These are phyloP conservation scores for Mortierella sp. DNA, from an alignment of 371 early-diverging fungal genomes.

Conservation along the genomic window DNA sequence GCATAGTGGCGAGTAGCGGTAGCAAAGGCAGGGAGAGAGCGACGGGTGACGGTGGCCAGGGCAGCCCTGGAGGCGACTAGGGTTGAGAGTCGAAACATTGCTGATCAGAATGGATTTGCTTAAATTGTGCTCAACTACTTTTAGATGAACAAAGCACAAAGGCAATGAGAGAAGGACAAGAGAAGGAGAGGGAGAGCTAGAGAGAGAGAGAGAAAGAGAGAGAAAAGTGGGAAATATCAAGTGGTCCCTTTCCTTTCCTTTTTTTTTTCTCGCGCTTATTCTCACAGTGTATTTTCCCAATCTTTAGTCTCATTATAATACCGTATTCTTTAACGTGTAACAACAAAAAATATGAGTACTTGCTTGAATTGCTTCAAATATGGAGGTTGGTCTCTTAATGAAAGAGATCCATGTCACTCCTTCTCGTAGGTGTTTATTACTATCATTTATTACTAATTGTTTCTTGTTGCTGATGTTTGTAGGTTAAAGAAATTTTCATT, in stretches of 20 bases:
- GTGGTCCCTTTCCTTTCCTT: background rate
- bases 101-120: conserved; percentile 7
- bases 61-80: conserved; percentile 51
- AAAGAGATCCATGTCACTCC: no score
- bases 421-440: no score
- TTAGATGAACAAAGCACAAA: conserved; percentile 7
- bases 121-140: background rate
- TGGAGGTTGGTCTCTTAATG: no score
- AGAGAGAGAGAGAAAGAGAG: background rate
- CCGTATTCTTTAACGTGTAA: background rate
- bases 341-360: no score
- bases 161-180: background rate
- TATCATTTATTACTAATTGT: no score
- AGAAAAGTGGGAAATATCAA: conserved; percentile 6
- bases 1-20: conserved; percentile 54
- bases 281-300: no score
- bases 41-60: conserved; percentile 54
- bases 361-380: no score
- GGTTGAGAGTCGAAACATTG: conserved; percentile 42
- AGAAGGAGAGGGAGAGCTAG: background rate
- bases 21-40: conserved; percentile 52
- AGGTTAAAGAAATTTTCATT: no score
- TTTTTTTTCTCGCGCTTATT: no score
- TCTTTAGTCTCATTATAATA: no score
- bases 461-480: no score